Conservation (phyloP, 164 flowering plant species). For the Umbilicus rupestris region DNA sequence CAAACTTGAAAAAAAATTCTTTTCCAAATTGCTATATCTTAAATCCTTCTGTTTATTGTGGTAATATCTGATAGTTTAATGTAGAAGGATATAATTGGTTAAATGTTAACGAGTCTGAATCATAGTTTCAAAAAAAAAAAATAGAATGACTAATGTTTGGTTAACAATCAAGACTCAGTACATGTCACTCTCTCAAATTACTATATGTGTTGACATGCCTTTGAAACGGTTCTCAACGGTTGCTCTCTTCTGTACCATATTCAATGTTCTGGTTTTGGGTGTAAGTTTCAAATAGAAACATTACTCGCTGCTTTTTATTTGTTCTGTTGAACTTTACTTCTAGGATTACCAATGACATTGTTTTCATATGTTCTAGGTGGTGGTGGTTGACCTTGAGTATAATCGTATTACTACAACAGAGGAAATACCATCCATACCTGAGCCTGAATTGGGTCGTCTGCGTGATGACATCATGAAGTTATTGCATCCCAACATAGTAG, state of each 20-base stretch:
- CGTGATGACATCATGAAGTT: conserved; percentile 69
- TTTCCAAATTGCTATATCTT: too few relatives aligned
- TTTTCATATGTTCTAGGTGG: conserved; percentile 52
- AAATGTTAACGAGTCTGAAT: too few relatives aligned
- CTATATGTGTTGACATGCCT: background rate
- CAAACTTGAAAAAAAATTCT: background rate
- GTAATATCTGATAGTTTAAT: too few relatives aligned
- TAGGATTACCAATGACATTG: background rate
- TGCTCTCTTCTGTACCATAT: too few relatives aligned
- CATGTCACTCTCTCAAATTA: background rate
- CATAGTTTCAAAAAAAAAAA: too few relatives aligned
- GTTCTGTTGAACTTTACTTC: background rate
- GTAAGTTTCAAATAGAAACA: too few relatives aligned
- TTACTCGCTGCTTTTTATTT: background rate
- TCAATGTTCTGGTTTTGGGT: too few relatives aligned
- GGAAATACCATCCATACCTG: conserved; percentile 93
- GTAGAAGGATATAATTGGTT: too few relatives aligned
- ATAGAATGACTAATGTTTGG: too few relatives aligned
- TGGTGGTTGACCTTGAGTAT: conserved; percentile 86
- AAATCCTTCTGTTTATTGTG: too few relatives aligned
- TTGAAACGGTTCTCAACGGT: background rate
- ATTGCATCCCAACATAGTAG: conserved; percentile 75
- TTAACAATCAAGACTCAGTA: too few relatives aligned
- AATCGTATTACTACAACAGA: conserved; percentile 81
- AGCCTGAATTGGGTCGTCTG: conserved; percentile 69